Conservation (phyloP, 257 asterid genomes). For the Solanum neorickii region DNA sequence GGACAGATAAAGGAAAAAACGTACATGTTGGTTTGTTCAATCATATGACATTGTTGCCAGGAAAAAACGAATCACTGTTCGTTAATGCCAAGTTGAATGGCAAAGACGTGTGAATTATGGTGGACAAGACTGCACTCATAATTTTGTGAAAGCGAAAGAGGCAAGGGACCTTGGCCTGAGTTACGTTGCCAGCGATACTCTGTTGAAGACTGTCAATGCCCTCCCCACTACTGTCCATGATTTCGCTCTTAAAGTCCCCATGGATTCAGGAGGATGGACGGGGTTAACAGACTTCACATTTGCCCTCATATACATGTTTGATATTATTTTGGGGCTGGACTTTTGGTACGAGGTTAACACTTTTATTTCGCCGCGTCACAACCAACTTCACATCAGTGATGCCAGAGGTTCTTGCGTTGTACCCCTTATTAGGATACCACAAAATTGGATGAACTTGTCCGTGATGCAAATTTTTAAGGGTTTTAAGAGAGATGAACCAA, state of each 20-base stretch:
- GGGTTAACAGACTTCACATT: neutral
- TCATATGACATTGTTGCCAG: neutral
- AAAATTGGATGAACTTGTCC: neutral
- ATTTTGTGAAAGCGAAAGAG: too few relatives aligned
- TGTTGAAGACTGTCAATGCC: neutral
- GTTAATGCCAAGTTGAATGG: neutral
- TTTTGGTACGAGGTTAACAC: too few relatives aligned
- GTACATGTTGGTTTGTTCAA: neutral
- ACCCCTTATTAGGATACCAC: neutral
- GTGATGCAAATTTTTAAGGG: too few relatives aligned
- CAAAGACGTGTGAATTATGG: neutral
- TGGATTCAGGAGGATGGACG: too few relatives aligned
- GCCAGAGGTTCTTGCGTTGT: neutral
- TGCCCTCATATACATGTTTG: rapidly evolving
- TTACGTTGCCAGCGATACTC: too few relatives aligned
- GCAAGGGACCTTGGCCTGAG: too few relatives aligned
- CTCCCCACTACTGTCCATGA: neutral
- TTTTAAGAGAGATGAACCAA: neutral
- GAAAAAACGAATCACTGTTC: too few relatives aligned
- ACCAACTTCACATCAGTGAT: neutral
- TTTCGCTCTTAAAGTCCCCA: neutral
- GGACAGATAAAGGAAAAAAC: neutral
- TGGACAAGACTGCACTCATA: neutral
- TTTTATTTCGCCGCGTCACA: neutral
- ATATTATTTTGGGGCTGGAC: too few relatives aligned